These are phyloP conservation scores for Apophysomyces sp. DNA, from an alignment of 371 early-diverging fungal genomes.

Conservation along the genomic window DNA sequence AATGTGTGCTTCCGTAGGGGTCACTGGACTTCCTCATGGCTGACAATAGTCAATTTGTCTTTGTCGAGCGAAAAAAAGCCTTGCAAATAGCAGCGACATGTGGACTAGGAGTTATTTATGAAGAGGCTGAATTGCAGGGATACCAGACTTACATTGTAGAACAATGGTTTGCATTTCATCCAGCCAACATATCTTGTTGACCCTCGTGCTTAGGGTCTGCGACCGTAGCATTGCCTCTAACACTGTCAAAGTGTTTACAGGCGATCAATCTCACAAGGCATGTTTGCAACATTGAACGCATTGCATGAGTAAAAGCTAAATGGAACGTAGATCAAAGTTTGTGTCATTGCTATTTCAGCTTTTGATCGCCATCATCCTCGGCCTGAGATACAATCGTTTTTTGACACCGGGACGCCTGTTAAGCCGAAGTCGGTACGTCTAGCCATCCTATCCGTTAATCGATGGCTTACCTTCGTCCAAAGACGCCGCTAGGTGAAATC, in stretches of 20 bases:
- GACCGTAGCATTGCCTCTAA: constrained; percentile 57
- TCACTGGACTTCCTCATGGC: constrained; percentile 16
- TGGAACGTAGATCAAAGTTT: constrained; percentile 45
- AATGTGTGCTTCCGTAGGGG: too few species aligned
- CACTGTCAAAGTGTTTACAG: constrained; percentile 65
- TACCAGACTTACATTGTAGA: constrained; percentile 71
- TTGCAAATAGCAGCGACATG: constrained; percentile 46
- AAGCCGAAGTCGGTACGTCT: constrained; percentile 50
- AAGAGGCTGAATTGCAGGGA: constrained; percentile 48
- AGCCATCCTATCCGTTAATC: background rate
- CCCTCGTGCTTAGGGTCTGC: constrained; percentile 47
- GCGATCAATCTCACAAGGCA: constrained; percentile 59
- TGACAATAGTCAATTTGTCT: constrained; percentile 49
- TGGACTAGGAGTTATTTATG: constrained; percentile 48
- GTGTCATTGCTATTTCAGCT: constrained; percentile 50
- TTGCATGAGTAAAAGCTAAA: background rate
- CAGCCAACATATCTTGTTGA: background rate
- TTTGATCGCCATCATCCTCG: constrained; percentile 52
- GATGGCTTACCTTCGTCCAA: background rate
- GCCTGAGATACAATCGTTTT: constrained; percentile 46
- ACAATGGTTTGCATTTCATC: constrained; percentile 45
- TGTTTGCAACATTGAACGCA: background rate
- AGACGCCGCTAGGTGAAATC: constrained; percentile 60
- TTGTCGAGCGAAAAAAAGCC: constrained; percentile 54
- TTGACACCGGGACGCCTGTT: constrained; percentile 37